These are phyloP conservation scores for Fraxinus floribunda DNA, from an alignment of 305 asterid genomes.

Conservation along the genomic window DNA sequence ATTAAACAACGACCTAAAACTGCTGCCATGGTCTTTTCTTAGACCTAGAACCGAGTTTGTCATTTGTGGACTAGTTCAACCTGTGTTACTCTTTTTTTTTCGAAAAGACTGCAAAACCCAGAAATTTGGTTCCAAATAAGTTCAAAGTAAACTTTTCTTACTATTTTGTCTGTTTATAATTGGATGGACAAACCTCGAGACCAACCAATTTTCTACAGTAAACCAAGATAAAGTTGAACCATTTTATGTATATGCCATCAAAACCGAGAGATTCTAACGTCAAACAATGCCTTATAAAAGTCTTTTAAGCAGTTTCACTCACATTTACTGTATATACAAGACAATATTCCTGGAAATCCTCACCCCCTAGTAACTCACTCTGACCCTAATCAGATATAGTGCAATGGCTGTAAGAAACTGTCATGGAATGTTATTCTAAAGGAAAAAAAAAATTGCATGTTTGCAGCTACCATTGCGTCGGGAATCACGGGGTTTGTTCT, in stretches of 20 bases:
- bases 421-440: neutral
- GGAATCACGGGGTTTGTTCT: conserved; percentile 74
- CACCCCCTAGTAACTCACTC: neutral
- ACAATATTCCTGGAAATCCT: neutral
- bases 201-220: neutral
- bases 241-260: neutral
- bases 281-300: conserved; percentile 2
- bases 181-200: neutral
- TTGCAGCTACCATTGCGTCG: conserved; percentile 79
- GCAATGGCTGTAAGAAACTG: neutral
- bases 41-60: neutral
- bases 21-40: neutral
- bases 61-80: neutral
- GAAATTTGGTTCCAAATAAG: neutral
- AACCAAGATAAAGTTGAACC: neutral
- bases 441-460: conserved; percentile 27
- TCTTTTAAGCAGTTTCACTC: neutral
- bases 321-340: neutral
- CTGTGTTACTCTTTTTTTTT: neutral
- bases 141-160: neutral
- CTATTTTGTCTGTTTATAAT: conserved; percentile 4
- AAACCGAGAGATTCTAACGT: neutral
- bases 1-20: neutral
- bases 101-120: neutral
- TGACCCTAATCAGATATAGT: neutral